Conservation (phyloP, 2,329 filamentous ascomycete species). For the Botrytis elliptica region DNA sequence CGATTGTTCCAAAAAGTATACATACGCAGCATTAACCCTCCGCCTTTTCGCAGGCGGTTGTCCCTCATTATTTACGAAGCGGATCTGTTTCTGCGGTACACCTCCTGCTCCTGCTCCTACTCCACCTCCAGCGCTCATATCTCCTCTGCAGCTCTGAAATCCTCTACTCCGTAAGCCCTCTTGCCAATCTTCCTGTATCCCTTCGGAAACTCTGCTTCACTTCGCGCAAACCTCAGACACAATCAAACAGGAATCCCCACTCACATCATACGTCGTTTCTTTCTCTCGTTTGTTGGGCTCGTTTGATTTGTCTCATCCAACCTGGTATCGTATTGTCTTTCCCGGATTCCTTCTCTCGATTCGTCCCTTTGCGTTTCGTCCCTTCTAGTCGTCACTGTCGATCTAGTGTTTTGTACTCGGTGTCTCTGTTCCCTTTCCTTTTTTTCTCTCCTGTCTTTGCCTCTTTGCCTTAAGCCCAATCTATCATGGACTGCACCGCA, state of each 20-base stretch:
- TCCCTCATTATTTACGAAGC: constrained; percentile 80
- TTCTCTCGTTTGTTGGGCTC: not conserved
- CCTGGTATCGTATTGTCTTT: not conserved
- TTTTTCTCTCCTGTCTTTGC: not conserved
- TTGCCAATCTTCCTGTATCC: not conserved
- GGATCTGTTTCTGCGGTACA: constrained; percentile 54
- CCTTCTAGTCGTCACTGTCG: no score
- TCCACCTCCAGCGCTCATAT: constrained; percentile 14
- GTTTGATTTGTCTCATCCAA: not conserved
- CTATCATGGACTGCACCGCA: not conserved
- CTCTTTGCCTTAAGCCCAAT: not conserved
- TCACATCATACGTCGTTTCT: not conserved
- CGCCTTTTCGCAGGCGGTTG: constrained; percentile 77
- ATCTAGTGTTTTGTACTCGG: not conserved
- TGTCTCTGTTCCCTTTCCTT: not conserved
- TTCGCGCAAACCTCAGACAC: constrained; percentile 12
- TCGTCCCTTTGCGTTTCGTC: not conserved
- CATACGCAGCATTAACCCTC: constrained; percentile 76
- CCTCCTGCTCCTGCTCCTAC: not conserved
- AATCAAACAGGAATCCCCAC: not conserved
- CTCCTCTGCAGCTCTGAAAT: not conserved
- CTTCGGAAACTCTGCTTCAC: not conserved
- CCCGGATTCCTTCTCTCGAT: no score
- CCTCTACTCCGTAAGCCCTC: not conserved
- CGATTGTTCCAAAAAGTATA: constrained; percentile 35